A percentile compares a stretch with the other conserved stretches of the same genome.
Evolutionary conservation across 306 rosid species (phyloP).

Genomic region (Trifolium pratense): DNA sequence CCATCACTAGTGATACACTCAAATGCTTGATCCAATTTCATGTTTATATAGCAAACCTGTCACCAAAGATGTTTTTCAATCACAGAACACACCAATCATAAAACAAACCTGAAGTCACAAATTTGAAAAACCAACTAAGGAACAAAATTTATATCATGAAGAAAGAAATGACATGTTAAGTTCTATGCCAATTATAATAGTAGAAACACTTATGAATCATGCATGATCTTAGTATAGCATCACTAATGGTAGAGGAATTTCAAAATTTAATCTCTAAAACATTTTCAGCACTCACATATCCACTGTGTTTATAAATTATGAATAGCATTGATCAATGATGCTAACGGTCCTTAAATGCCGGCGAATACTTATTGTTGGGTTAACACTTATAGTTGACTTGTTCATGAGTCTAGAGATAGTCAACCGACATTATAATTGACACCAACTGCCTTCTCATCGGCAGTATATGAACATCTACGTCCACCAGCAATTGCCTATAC

Average conservation of each 20-base stretch:
- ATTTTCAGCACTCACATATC: conserved; percentile 24
- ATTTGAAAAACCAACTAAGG: conserved; percentile 16
- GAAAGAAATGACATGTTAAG: neutral
- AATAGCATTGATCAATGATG: conserved; percentile 4
- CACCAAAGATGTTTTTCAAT: conserved; percentile 45
- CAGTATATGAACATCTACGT: too few relatives aligned
- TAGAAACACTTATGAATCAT: conserved; percentile 1
- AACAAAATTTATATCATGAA: conserved; percentile 4
- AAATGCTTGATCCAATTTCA: conserved; percentile 54
- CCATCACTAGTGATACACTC: conserved; percentile 54
- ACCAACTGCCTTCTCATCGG: too few relatives aligned
- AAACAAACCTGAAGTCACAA: conserved; percentile 1
- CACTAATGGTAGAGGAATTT: neutral
- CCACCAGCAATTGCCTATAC: too few relatives aligned
- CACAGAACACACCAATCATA: conserved; percentile 17
- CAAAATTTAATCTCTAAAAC: conserved; percentile 12
- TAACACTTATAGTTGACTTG: neutral
- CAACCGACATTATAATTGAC: too few relatives aligned
- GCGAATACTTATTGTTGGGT: neutral
- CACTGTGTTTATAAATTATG: conserved; percentile 3
- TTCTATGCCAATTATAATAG: too few relatives aligned
- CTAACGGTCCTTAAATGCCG: neutral
- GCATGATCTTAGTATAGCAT: neutral
- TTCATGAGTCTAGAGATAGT: neutral
- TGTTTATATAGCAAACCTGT: conserved; percentile 40